Base-by-base conservation (phyloP, 495 filamentous ascomycete genomes). In the Extremus antarcticus region DNA sequence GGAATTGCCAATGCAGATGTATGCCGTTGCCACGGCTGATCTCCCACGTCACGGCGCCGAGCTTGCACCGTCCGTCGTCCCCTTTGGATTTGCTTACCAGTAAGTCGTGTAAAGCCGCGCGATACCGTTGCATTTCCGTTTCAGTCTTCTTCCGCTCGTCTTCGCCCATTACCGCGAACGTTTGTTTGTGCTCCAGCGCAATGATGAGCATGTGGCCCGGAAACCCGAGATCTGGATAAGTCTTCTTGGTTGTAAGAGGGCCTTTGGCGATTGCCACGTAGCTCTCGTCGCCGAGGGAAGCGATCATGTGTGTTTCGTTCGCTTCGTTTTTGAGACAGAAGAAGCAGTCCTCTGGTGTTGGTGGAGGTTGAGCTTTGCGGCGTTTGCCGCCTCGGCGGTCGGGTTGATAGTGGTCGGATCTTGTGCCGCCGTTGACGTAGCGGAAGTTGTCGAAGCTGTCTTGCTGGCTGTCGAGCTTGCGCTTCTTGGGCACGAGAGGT, bases 231-330 rank as follows among this genome's bases (percentile, higher is more conserved):
- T 75, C 73, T 2, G 78, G 73, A 64, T 85, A 94, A 10, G 81
- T 87, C 11, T 76, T 68, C 0, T 74, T 61, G 0, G 83, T 83
- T 0, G 84, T 82, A 11, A 98, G 78, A 3, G 92, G 90, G 0
- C 92, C 92, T 70, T 95, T 96, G 46, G 94, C 88, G 25, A 82
- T 92, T 47, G 90, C 92, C 41, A 97, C 73, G 66, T 97, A 97
- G 51, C 80, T 68, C 47, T 95, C 86, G 24, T 83, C 78, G 45
- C 85, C 92, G 61, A 98, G 89, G 22, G 83, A 87, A 58, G 84
- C 83, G 61, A 96, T 84, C 64, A 97, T 87, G 67, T 98, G 91
- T 0, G 84, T 85, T 35, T 86, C 83, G 24, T 94, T 70, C 51
- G 82, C 83, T 17, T 83, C 79, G 65, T 92, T 96, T 9, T 84